Evolutionary conservation across 2,329 filamentous ascomycete genomes (phyloP), one percentile per base, ranked within the genome.

Genomic region (Cryphonectria japonica): DNA sequence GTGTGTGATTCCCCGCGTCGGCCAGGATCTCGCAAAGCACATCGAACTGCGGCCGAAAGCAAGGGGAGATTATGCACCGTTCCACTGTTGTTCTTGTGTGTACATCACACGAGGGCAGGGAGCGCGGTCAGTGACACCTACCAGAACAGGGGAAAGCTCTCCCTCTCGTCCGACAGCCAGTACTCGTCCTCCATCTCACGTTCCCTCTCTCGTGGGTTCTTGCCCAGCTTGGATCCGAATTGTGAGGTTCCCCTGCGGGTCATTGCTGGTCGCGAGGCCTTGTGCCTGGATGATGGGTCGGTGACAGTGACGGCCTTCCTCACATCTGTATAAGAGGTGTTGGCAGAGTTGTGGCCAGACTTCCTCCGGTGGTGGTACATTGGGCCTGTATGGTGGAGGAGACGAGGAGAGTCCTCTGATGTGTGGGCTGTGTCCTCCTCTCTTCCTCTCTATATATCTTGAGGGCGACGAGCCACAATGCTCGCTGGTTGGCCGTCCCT

Each of bases 111-210:
- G 39, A 50, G n/a, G 32, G 65, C 32, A 61, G 65, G 65, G 26
- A 34, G 34, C 3, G 52, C 67, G 8, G 50, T 43, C 39, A 16
- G 63, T 65, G 60, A 65, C 70, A 85, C 87, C 71, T 85, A 91
- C 89, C 89, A 91, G 77, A 84, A 91, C 77, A 90, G 88, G 32
- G 88, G 88, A 73, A 91, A 91, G 79, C 86, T 89, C 76, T 91
- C 88, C 69, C 87, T 83, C 76, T 89, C 88, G 69, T 89, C 85
- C 78, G 82, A 87, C 69, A 73, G 41, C 78, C 82, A 83, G 65
- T 79, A 80, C 71, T 83, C 81, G 50, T 86, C 85, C 71, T 85
- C 82, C 77, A 82, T 81, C 73, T 87, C 84, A 72, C 82, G 82
- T 75, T 88, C 86, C 37, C 85, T 82, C 64, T 88, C 85, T 69